A percentile compares a stretch with the other conserved stretches of the same genome.
These are phyloP conservation scores for Mortierella sp. DNA, from an alignment of 371 early-diverging fungal genomes.

Conservation along the genomic window DNA sequence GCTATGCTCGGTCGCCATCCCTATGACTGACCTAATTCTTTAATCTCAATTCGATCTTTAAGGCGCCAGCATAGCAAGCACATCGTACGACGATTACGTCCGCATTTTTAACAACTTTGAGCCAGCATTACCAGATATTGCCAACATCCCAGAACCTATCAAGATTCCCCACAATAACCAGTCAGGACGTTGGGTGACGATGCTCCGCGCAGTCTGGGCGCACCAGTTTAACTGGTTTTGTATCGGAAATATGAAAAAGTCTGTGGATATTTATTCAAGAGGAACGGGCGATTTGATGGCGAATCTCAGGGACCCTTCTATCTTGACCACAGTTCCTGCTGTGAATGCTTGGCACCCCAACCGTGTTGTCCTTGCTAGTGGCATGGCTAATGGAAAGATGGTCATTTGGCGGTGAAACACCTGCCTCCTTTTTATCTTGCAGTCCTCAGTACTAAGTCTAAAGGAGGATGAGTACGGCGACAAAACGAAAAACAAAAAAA, in stretches of 20 bases:
- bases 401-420: constrained; percentile 57
- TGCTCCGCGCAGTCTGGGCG: constrained; percentile 79
- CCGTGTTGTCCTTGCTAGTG: constrained; percentile 55
- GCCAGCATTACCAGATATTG: constrained; percentile 42
- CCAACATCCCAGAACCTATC: constrained; percentile 49
- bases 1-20: too few species aligned
- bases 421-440: too few species aligned
- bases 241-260: constrained; percentile 78
- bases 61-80: constrained; percentile 48
- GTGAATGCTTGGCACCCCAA: constrained; percentile 75
- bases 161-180: constrained; percentile 73
- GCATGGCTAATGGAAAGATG: constrained; percentile 62
- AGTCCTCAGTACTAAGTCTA: too few species aligned
- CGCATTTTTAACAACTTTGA: constrained; percentile 61
- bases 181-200: constrained; percentile 83
- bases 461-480: too few species aligned
- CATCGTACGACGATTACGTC: constrained; percentile 61
- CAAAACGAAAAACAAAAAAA: too few species aligned
- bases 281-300: constrained; percentile 63
- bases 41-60: constrained; percentile 1
- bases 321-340: constrained; percentile 75
- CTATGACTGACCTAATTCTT: too few species aligned
- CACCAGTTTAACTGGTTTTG: constrained; percentile 64
- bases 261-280: constrained; percentile 70
- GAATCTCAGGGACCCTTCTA: constrained; percentile 60